These are phyloP conservation scores for Nephelium lappaceum DNA, from an alignment of 345 rosid species.

Conservation along the genomic window DNA sequence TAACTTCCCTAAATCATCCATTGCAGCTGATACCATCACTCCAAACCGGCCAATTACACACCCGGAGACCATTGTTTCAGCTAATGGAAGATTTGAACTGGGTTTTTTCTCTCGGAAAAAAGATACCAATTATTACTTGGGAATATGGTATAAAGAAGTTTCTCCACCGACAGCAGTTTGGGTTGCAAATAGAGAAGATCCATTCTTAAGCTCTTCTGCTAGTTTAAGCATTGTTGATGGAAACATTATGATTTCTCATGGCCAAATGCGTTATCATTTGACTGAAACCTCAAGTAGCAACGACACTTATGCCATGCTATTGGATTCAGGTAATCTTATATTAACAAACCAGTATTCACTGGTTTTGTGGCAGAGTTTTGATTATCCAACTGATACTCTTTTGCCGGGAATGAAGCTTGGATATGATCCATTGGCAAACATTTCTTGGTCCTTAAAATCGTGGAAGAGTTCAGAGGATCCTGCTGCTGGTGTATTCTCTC, in stretches of 20 bases:
- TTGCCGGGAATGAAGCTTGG: too few species aligned
- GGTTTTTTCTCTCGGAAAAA: constrained; percentile 29
- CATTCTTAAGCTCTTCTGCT: constrained; percentile 17
- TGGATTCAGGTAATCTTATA: too few species aligned
- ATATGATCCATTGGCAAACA: too few species aligned
- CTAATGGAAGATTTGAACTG: constrained; percentile 21
- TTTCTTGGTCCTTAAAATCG: too few species aligned
- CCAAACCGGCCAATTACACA: background rate
- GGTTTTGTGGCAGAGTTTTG: constrained; percentile 46
- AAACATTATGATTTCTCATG: background rate
- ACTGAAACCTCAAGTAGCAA: background rate
- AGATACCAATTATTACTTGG: constrained; percentile 34
- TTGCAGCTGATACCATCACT: background rate
- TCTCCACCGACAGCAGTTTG: constrained; percentile 25
- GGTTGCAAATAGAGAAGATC: constrained; percentile 48
- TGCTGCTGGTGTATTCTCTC: too few species aligned
- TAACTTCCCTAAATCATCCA: background rate
- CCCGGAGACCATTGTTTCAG: constrained; percentile 23
- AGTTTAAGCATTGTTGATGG: background rate
- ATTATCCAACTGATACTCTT: too few species aligned
- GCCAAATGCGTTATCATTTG: background rate
- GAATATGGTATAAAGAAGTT: constrained; percentile 38
- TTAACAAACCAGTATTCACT: too few species aligned
- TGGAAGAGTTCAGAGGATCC: too few species aligned
- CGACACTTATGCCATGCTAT: too few species aligned